Evolutionary conservation across 495 filamentous ascomycete genomes (phyloP).

Genomic region (Trichocladium uniseriatum): DNA sequence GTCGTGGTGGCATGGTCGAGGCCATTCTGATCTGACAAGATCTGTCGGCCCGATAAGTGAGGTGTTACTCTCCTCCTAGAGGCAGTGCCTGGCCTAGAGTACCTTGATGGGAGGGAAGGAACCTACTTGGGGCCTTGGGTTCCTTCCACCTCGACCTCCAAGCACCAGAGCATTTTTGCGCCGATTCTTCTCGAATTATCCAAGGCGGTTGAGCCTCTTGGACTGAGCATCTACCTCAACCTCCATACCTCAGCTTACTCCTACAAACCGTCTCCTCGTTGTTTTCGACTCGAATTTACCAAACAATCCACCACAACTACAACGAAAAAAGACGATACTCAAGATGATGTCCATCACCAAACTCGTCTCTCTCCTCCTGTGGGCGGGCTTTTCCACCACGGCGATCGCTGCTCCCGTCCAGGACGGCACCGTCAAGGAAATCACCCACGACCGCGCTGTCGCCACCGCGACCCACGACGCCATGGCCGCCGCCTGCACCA

Average conservation of each 20-base stretch:
- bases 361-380: neutral
- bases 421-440: neutral
- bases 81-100: too few species aligned
- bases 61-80: too few species aligned
- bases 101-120: too few species aligned
- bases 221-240: neutral
- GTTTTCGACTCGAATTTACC: neutral
- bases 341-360: neutral
- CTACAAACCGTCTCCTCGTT: neutral
- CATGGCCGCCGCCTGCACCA: slow-evolving; percentile 11
- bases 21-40: too few species aligned
- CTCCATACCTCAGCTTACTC: neutral
- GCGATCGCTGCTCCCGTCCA: neutral
- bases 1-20: too few species aligned
- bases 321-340: too few species aligned
- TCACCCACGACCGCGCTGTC: neutral
- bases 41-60: too few species aligned
- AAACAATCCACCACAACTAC: neutral
- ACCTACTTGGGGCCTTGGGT: too few species aligned
- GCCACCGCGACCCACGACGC: slow-evolving; percentile 1
- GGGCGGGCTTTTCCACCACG: neutral
- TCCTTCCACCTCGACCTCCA: too few species aligned
- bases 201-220: neutral
- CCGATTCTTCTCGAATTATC: neutral
- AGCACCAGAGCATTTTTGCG: too few species aligned